A percentile compares a stretch with the other conserved stretches of the same genome.
Conservation (phyloP, 2,329 filamentous ascomycete species). For the Trichoderma asperellum region DNA sequence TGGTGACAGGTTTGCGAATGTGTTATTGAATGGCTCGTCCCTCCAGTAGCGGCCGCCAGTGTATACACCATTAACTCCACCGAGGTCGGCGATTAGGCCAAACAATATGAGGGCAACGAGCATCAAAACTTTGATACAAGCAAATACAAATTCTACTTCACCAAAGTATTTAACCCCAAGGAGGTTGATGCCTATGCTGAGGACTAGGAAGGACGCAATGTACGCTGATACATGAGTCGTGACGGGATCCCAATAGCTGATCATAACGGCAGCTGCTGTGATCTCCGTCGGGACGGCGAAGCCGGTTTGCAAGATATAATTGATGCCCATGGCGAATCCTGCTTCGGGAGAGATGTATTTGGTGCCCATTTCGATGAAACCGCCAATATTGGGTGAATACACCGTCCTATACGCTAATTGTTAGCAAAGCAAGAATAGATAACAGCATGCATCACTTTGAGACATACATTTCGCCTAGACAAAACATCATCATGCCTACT, state of each 20-base stretch:
- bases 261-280: constrained; percentile 32
- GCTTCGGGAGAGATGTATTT: constrained; percentile 34
- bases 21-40: constrained; percentile 43
- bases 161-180: constrained; percentile 46
- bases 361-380: constrained; percentile 36
- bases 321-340: constrained; percentile 34
- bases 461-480: constrained; percentile 32
- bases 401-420: constrained; percentile 30
- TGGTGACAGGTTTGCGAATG: constrained; percentile 37
- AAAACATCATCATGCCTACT: constrained; percentile 32
- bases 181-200: constrained; percentile 32
- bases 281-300: constrained; percentile 34
- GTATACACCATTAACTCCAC: constrained; percentile 42
- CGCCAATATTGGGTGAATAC: constrained; percentile 34
- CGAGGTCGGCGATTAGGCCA: constrained; percentile 45
- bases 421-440: background rate
- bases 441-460: background rate
- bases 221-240: constrained; percentile 25
- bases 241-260: constrained; percentile 33
- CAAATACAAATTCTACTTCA: constrained; percentile 55
- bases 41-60: constrained; percentile 50
- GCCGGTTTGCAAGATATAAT: constrained; percentile 33
- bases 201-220: constrained; percentile 32
- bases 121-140: constrained; percentile 49
- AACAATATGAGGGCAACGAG: constrained; percentile 46